Base-by-base conservation (phyloP, 495 filamentous ascomycete species). In the Thermochaetoides thermophila region DNA sequence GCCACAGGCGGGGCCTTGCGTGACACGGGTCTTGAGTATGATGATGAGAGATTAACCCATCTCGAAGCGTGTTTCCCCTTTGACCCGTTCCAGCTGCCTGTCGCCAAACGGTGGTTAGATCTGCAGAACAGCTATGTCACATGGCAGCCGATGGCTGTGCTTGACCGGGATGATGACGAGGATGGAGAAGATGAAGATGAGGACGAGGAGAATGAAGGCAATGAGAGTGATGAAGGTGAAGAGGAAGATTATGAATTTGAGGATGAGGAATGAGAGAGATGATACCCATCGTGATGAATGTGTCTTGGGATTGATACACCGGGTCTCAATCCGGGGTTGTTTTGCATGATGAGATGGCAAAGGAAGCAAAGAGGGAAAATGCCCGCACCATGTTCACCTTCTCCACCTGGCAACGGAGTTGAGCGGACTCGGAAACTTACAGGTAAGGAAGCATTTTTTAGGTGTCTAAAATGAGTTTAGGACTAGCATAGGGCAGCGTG, bases 21-120 rank as follows among this genome's bases (percentile, higher is more conserved):
- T 26, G 84, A 89, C 47, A 68, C 72, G 45, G 78, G 68, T 34
- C 59, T 68, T 28, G 61, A 66, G 31, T 51, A 60, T 33, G 69
- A 72, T 30, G 69, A 78, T 24, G 75, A 85, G 35, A 76, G 75
- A 24, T 74, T 72, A 55, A 66, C 73, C 30, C 71, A 87, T 51
- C 66, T 96, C 2, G 87, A 95, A 39, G 81, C 81, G 0, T 94
- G 86, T 53, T 96, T 96, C 53, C 89, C 91, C 1, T 99, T 99
- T 46, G 89, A 99, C 49, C 89, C 89, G 2, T 96, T 93, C 56
- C 74, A 81, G 40, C 64, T 96, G 9, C 87, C 84, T 0, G 63
- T 71, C 31, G 92, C 84, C 44, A 80, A 77, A 51, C 64, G 73
- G 23, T 96, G 91, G 89, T 42, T 55, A 10, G 52, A 55, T 17